phyloP scores from a whole-genome alignment of 1,284 basidiomycete genomes.

The Trichosporon ovoides region DNA sequence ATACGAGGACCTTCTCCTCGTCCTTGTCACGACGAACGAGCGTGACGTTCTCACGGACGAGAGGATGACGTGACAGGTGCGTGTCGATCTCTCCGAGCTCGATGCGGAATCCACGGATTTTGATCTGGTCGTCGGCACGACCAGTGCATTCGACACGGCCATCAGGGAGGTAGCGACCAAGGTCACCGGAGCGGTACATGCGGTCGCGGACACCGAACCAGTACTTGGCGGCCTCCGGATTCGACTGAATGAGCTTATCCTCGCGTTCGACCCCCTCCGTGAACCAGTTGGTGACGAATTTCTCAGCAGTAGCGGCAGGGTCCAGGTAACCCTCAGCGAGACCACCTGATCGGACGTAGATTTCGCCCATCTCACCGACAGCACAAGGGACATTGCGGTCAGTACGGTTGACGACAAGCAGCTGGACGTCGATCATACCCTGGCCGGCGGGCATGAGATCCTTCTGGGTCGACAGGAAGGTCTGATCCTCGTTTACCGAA shows the following conservation, averaged over 20 bases:
- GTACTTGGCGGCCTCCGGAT: constrained; percentile 62
- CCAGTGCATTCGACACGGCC: constrained; percentile 96
- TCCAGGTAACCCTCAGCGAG: constrained; percentile 95
- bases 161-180: constrained; percentile 89
- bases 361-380: constrained; percentile 96
- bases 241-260: constrained; percentile 63
- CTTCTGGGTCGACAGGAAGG: constrained; percentile 91
- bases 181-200: constrained; percentile 96
- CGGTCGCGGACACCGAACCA: constrained; percentile 98
- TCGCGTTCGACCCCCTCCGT: constrained; percentile 55
- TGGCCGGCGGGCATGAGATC: constrained; percentile 97
- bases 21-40: constrained; percentile 96
- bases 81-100: constrained; percentile 99
- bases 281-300: constrained; percentile 94
- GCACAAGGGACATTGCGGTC: constrained; percentile 84
- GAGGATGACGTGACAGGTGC: constrained; percentile 85
- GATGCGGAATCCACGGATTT: constrained; percentile 98
- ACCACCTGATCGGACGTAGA: constrained; percentile 95
- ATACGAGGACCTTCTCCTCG: constrained; percentile 98
- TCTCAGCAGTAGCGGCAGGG: constrained; percentile 73
- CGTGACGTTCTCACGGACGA: constrained; percentile 94
- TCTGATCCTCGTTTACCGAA: constrained; percentile 72
- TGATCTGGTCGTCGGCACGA: constrained; percentile 97
- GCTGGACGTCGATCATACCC: constrained; percentile 97
- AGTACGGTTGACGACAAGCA: constrained; percentile 92